These are phyloP conservation scores for Trichophyton equinum DNA, from an alignment of 2,329 filamentous ascomycete genomes.

Conservation along the genomic window DNA sequence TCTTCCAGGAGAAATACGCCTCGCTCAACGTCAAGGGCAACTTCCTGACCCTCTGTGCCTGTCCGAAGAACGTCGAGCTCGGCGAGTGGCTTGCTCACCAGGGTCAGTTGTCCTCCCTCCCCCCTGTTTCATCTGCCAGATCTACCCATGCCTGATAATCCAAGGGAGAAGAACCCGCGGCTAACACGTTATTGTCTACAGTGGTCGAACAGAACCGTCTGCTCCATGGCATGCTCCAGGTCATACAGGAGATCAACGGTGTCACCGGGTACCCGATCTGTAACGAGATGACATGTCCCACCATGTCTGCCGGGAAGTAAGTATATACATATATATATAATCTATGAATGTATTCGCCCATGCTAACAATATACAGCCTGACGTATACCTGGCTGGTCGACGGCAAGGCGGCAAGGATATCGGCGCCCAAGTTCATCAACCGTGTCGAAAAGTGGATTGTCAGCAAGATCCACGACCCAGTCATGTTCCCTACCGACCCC, in stretches of 20 bases:
- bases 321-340: conserved; percentile 28
- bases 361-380: conserved; percentile 44
- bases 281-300: conserved; percentile 70
- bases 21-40: conserved; percentile 92
- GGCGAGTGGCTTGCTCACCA: conserved; percentile 96
- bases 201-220: conserved; percentile 88
- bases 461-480: conserved; percentile 81
- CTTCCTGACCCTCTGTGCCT: conserved; percentile 88
- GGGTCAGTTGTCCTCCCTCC: conserved; percentile 43
- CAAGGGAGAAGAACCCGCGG: too few relatives aligned
- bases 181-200: conserved; percentile 24
- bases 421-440: conserved; percentile 85
- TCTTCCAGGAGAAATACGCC: conserved; percentile 44
- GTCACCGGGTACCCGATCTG: conserved; percentile 64
- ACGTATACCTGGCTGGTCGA: conserved; percentile 95
- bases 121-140: not conserved
- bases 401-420: conserved; percentile 77
- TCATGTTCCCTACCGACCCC: conserved; percentile 80
- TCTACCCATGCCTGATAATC: too few relatives aligned
- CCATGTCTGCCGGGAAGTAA: conserved; percentile 88
- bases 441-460: conserved; percentile 96
- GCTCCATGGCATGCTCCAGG: conserved; percentile 76
- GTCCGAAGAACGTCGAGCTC: conserved; percentile 83
- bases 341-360: not conserved
- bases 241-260: conserved; percentile 75